phyloP scores from a whole-genome alignment of 2,329 filamentous ascomycete species.

The Claviceps pusilla region DNA sequence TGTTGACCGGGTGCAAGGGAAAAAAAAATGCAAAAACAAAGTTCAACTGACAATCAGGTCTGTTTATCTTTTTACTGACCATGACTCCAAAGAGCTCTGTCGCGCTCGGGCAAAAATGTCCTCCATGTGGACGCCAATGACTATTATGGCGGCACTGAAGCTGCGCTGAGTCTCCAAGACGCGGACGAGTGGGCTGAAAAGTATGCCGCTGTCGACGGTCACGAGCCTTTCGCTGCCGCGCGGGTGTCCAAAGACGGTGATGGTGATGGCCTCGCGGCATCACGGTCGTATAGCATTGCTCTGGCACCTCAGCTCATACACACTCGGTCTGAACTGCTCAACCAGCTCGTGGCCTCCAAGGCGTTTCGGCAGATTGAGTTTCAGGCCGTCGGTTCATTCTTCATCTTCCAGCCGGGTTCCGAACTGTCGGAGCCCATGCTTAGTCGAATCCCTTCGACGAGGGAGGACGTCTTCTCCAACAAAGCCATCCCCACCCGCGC shows the following conservation, averaged over 20 bases:
- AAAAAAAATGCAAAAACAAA: not conserved
- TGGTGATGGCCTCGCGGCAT: conserved; percentile 35
- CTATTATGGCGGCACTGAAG: conserved; percentile 78
- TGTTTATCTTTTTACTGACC: conserved; percentile 17
- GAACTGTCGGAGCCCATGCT: conserved; percentile 26
- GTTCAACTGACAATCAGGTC: conserved; percentile 12
- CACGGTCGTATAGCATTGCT: conserved; percentile 67
- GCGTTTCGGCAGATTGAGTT: conserved; percentile 87
- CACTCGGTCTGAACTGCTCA: conserved; percentile 61
- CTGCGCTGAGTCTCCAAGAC: conserved; percentile 72
- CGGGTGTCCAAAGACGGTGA: conserved; percentile 23
- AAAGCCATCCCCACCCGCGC: conserved; percentile 59
- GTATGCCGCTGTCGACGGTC: conserved; percentile 14
- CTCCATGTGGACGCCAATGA: conserved; percentile 77
- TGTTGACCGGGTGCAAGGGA: not conserved
- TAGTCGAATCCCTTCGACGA: conserved; percentile 65
- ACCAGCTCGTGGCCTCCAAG: conserved; percentile 72
- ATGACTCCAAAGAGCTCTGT: conserved; percentile 56
- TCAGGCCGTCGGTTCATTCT: conserved; percentile 84
- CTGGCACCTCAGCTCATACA: conserved; percentile 80
- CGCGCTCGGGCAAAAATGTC: conserved; percentile 79
- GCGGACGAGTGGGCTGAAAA: conserved; percentile 55
- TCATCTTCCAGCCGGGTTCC: conserved; percentile 44
- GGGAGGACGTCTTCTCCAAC: conserved; percentile 82
- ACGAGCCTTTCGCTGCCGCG: conserved; percentile 14